A percentile compares a stretch with the other conserved stretches of the same genome.
phyloP scores from a whole-genome alignment of 257 asterid genomes.

The Paulownia fortunei region DNA sequence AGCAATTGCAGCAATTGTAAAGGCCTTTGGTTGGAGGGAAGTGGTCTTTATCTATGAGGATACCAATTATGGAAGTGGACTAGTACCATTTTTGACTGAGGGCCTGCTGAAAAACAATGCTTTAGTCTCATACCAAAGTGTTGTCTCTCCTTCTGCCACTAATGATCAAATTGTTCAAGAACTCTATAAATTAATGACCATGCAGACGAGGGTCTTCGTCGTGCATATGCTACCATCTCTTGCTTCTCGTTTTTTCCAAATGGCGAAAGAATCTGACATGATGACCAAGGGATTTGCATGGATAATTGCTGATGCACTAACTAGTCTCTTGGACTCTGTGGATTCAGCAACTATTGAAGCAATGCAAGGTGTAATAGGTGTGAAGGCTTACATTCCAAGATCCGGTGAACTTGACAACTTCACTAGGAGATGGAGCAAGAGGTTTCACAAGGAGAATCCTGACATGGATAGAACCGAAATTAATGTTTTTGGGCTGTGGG shows the following conservation, averaged over 20 bases:
- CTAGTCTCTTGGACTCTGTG: constrained; percentile 44
- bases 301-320: constrained; percentile 52
- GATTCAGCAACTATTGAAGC: constrained; percentile 46
- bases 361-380: constrained; percentile 63
- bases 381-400: constrained; percentile 48
- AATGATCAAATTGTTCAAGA: constrained; percentile 42
- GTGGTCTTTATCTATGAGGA: constrained; percentile 50
- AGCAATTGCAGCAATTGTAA: constrained; percentile 52
- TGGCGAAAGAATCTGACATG: constrained; percentile 51
- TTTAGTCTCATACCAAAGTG: constrained; percentile 36
- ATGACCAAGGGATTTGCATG: constrained; percentile 53
- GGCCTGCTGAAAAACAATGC: constrained; percentile 32
- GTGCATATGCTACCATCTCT: constrained; percentile 45
- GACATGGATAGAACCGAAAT: constrained; percentile 35
- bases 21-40: constrained; percentile 50
- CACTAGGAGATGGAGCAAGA: constrained; percentile 45
- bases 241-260: constrained; percentile 47
- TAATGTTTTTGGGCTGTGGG: constrained; percentile 59
- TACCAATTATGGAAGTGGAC: constrained; percentile 43
- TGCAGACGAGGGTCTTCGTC: constrained; percentile 56
- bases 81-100: constrained; percentile 46
- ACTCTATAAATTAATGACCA: constrained; percentile 41
- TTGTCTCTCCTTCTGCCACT: constrained; percentile 41
- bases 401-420: constrained; percentile 31
- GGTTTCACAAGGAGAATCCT: constrained; percentile 52